Conservation (phyloP, 345 rosid genomes). For the Melastoma malabathricum region DNA sequence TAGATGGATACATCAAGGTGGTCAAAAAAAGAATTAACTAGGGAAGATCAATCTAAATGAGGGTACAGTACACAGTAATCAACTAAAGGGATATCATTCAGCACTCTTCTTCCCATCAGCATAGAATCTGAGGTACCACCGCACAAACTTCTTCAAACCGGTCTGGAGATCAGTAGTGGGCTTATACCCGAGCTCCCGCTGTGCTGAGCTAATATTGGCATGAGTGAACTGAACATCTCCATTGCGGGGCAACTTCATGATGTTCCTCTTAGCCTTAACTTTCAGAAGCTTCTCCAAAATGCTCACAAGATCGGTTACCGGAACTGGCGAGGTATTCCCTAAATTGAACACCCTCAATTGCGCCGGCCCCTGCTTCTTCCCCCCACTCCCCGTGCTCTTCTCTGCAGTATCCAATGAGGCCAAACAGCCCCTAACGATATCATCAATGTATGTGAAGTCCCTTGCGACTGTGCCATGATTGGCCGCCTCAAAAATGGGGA, state of each 20-base stretch:
- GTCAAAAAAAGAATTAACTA: too few relatives aligned
- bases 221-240: constrained; percentile 91
- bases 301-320: constrained; percentile 65
- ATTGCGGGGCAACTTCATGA: constrained; percentile 75
- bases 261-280: constrained; percentile 67
- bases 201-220: constrained; percentile 80
- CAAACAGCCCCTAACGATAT: constrained; percentile 83
- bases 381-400: constrained; percentile 90
- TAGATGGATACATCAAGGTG: too few relatives aligned
- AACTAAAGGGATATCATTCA: constrained; percentile 23
- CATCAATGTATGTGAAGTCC: constrained; percentile 91
- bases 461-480: constrained; percentile 38
- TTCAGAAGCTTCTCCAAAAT: constrained; percentile 78
- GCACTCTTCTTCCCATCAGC: constrained; percentile 43
- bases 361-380: constrained; percentile 80
- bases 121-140: constrained; percentile 78
- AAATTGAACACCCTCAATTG: constrained; percentile 78
- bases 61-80: constrained; percentile 4
- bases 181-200: constrained; percentile 67
- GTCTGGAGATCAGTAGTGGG: constrained; percentile 80
- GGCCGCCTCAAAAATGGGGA: constrained; percentile 27
- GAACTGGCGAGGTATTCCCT: constrained; percentile 92
- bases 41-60: too few relatives aligned
- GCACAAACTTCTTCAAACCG: constrained; percentile 80
- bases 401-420: constrained; percentile 76